Base-by-base conservation (phyloP, 768 basidiomycete genomes). In the Phylloporus sp. region DNA sequence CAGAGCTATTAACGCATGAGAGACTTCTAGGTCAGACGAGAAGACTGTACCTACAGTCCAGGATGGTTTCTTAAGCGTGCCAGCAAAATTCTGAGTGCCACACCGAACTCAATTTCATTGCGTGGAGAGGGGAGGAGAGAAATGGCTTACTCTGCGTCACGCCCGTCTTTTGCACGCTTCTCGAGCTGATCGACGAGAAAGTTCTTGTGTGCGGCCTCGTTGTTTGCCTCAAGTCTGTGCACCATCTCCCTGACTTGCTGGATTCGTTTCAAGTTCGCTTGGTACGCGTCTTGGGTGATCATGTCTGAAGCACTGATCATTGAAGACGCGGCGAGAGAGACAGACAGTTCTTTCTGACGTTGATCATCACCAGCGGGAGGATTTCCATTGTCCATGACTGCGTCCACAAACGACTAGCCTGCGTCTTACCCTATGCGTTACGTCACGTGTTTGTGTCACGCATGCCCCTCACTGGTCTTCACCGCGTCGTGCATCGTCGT, bases 61-160 rank as follows among this genome's bases (percentile, higher is more conserved):
- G 36, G 40, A 18, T 51, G 46, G 34, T 24, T 56, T 38, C 43
- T 54, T 14, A 64, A 43, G n/a, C 42, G 54, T 3, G 43, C 27
- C 48, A 68, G 41, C 50, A 52, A 50, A 20, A 55, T 44, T 42
- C 64, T 66, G 26, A 37, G 17, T 15, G 26, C n/a, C 27, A 39
- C 42, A 44, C 41, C 11, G 15, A 33, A 43, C 38, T 49, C 21
- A 46, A 33, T 26, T 20, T 34, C 26, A 40, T 38, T 20, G 20
- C 27, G n/a, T n/a, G 17, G 6, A 9, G 8, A n/a, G 18, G 38
- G 15, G 18, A 11, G 15, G 21, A 22, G 7, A 22, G 7, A 9
- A n/a, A 43, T 4, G 17, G 60, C 71, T 50, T 46, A 71, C 78
- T 70, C 66, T 31, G 78, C 79, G 43, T 72, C 61, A 17, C 70